These are phyloP conservation scores for Pseudognaphalium luteoalbum DNA, from an alignment of 129 eudicot species.

Conservation along the genomic window DNA sequence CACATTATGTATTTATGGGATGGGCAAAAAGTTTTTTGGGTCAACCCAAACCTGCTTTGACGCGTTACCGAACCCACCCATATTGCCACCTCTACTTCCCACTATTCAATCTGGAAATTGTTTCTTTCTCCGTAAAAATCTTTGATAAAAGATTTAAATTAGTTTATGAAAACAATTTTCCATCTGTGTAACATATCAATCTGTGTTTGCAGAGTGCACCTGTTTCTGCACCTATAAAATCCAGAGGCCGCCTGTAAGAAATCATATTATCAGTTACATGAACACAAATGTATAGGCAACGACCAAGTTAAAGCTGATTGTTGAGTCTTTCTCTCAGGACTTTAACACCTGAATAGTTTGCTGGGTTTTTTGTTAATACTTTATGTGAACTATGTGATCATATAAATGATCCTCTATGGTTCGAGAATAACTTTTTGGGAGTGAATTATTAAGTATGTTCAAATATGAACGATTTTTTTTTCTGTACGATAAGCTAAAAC, in stretches of 20 bases:
- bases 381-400: not conserved
- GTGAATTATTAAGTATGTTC: not conserved
- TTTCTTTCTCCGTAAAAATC: not conserved
- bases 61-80: not conserved
- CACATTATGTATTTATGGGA: no score
- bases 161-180: not conserved
- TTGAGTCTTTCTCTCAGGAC: not conserved
- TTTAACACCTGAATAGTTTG: not conserved
- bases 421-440: not conserved
- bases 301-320: not conserved
- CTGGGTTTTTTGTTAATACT: not conserved
- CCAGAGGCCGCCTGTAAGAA: conserved; percentile 56
- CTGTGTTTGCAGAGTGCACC: conserved; percentile 71
- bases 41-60: not conserved
- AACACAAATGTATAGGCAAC: not conserved
- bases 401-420: not conserved
- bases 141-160: not conserved
- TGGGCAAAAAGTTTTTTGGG: not conserved
- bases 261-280: conserved; percentile 6
- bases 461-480: not conserved
- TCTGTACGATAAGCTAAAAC: not conserved
- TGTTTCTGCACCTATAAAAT: conserved; percentile 23
- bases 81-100: not conserved
- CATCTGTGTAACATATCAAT: not conserved
- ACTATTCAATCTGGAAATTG: not conserved